phyloP scores from a whole-genome alignment of 2,329 filamentous ascomycete genomes.

The Phialophora macrospora region DNA sequence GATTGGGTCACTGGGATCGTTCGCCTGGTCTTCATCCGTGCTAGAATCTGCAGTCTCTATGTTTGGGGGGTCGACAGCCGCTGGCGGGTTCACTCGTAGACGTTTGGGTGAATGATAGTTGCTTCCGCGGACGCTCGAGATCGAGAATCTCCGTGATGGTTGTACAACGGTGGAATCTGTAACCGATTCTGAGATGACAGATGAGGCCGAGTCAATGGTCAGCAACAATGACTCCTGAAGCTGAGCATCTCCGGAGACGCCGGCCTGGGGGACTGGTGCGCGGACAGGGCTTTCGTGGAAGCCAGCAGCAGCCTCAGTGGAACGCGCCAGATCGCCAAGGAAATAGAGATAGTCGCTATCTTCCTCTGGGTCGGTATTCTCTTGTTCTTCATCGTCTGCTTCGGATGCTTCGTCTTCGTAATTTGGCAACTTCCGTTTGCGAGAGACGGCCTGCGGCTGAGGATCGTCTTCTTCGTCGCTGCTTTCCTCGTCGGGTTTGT shows the following conservation, averaged over 20 bases:
- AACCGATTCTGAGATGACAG: neutral
- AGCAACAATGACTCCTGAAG: neutral
- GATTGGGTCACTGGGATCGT: constrained; percentile 1
- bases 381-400: constrained; percentile 1
- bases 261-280: neutral
- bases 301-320: neutral
- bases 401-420: neutral
- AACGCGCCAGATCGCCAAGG: neutral
- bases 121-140: neutral
- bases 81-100: neutral
- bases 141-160: neutral
- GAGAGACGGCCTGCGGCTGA: neutral
- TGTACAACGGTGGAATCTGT: neutral
- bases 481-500: neutral
- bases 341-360: neutral
- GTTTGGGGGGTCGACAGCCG: constrained; percentile 3
- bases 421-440: neutral
- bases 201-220: neutral
- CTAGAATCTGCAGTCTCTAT: constrained; percentile 1
- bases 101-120: neutral
- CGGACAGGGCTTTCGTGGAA: neutral
- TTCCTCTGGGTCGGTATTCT: neutral
- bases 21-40: neutral
- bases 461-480: neutral
- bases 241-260: neutral